phyloP scores from a whole-genome alignment of 148 eudicot genomes.

The Tetragonia tetragonoides region DNA sequence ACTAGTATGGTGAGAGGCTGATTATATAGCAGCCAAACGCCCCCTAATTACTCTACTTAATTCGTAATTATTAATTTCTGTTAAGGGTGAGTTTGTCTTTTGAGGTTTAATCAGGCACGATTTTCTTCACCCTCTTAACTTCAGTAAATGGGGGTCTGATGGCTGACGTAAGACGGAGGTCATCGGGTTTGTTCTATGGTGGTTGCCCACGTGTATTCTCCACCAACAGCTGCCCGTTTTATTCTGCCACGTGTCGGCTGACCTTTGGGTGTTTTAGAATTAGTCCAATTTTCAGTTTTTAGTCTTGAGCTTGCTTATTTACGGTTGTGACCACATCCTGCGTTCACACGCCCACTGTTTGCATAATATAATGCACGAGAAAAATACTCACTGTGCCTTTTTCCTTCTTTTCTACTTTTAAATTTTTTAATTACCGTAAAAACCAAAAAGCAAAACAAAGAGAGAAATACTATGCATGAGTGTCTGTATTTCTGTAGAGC shows the following conservation, averaged over 20 bases:
- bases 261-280: not conserved
- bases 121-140: not conserved
- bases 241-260: slow-evolving; percentile 6
- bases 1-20: not conserved
- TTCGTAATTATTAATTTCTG: not conserved
- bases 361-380: too few relatives aligned
- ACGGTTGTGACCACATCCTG: too few relatives aligned
- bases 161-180: slow-evolving; percentile 12
- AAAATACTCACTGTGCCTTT: too few relatives aligned
- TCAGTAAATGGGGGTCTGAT: slow-evolving; percentile 8
- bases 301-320: too few relatives aligned
- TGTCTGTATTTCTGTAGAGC: too few relatives aligned
- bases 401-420: too few relatives aligned
- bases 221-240: not conserved
- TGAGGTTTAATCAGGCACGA: not conserved
- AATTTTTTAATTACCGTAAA: too few relatives aligned
- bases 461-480: too few relatives aligned
- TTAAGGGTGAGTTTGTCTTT: slow-evolving; percentile 15
- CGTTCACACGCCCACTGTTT: too few relatives aligned
- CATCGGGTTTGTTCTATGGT: not conserved
- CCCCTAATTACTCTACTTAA: slow-evolving; percentile 7
- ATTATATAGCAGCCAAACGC: slow-evolving; percentile 30
- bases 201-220: not conserved
- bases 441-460: too few relatives aligned
- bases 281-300: too few relatives aligned